Evolutionary conservation across 345 rosid genomes (phyloP).

Genomic region (Eucalyptus regnans): DNA sequence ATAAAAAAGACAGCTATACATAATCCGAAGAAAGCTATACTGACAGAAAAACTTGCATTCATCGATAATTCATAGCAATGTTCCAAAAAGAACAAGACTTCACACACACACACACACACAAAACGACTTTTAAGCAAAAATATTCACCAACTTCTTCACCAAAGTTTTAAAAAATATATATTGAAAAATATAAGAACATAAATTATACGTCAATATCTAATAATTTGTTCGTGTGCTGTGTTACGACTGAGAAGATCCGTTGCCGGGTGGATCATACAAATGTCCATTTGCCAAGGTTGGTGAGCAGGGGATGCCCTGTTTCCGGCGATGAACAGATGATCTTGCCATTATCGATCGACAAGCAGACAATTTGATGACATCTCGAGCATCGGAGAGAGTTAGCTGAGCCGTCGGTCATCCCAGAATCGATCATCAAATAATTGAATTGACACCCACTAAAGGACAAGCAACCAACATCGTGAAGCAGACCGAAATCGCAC

Average conservation of each 20-base stretch:
- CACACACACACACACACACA: background rate
- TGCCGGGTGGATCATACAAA: background rate
- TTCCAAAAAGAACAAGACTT: background rate
- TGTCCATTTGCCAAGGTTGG: background rate
- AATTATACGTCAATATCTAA: background rate
- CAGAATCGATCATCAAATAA: background rate
- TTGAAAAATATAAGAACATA: background rate
- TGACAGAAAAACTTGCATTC: rapidly evolving
- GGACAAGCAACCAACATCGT: background rate
- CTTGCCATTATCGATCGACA: background rate
- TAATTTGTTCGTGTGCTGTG: background rate
- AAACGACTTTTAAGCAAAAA: background rate
- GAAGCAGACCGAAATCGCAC: background rate
- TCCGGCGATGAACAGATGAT: background rate
- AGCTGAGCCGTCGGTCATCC: background rate
- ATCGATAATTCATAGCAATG: background rate
- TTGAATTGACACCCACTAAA: background rate
- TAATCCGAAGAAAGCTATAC: rapidly evolving
- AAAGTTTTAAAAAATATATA: background rate
- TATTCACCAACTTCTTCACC: background rate
- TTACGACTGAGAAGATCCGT: background rate
- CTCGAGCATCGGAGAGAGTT: background rate
- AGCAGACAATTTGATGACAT: background rate
- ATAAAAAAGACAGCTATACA: no score
- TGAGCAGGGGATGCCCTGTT: background rate